Evolutionary conservation across 2,329 filamentous ascomycete genomes (phyloP), one percentile per base, ranked within the genome.

Genomic region (Aschersonia sp.): DNA sequence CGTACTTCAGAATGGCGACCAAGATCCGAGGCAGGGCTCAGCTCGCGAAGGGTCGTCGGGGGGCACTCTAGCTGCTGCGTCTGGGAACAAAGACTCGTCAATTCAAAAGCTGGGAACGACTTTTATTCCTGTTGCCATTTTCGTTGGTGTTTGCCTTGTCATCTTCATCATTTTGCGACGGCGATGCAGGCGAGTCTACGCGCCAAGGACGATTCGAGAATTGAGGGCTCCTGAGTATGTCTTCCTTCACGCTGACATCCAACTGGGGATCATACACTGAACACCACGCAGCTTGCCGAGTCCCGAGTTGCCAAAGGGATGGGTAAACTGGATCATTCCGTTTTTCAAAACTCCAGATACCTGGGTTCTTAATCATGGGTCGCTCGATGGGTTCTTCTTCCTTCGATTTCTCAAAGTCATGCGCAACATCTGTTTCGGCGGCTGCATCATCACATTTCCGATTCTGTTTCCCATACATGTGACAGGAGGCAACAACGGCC

Each of bases 331-430:
- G 84, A 63, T 87, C 49, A 65, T 66, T 8, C 68, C 74, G 10
- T 85, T 87, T 65, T 83, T 78, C 68, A 75, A 74, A 55, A 74
- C 77, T 42, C 75, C 76, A 4, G 89, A 97, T 61, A 80, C 81
- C 41, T 87, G 86, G 58, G 79, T 89, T 30, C 77, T 97, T 29
- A 86, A 92, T 58, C 87, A 95, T 68, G 87, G 90, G 61, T 94
- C 88, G 0, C 77, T 98, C 52, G 90, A 98, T 62, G 85, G 85
- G 33, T 97, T 90, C 64, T 79, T 97, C 46, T 87, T 94, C 62
- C 72, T 97, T 31, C 87, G 90, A 37, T 95, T 66, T 47, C 57
- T 69, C 48, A 68, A 67, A 44, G 58, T 90, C 59, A 68, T 97
- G 53, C 87, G 88, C 59, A 83, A 83, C 50, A 83, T 94, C 54